Base-by-base conservation (phyloP, 495 filamentous ascomycete species). In the Neurospora sp. region DNA sequence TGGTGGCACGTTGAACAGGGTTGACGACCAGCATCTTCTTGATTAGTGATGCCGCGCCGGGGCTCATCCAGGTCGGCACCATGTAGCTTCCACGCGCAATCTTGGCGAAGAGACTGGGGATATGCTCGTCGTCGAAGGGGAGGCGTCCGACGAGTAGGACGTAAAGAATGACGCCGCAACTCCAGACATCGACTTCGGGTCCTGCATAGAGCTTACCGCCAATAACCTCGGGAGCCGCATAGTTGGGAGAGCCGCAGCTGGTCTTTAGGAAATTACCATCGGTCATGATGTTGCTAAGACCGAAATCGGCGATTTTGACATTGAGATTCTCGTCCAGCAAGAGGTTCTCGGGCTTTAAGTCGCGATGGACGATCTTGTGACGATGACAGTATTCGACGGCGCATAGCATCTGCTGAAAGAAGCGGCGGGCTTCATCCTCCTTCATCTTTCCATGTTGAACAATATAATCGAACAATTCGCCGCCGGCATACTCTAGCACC, bases 341-440 rank as follows among this genome's bases (percentile, higher is more conserved):
- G 37, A 99, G 84, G 80, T 99, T 99, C 87, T 99, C 96, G 7
- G 96, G 96, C 81, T 99, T 99, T 75, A 99, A 84, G 82, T 99
- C 96, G 81, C 96, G 91, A 82, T 99, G 96, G 16, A 98, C 96
- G 76, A 99, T 97, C 83, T 98, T 98, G 84, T 99, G 96, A 74
- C 96, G 89, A 83, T 99, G 96, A 82, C 96, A 99, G 83, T 99
- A 99, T 79, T 99, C 96, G 70, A 99, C 96, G 23, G 96, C 96
- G 79, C 95, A 97, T n/a, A 98, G 93, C 78, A 99, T 99, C 82
- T 99, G 96, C 81, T 99, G 96, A 83, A 99, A 99, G 84, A 99
- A 98, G 76, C 94, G 92, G 69, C 96, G 90, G 54, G 96, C 96
- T 76, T 94, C 90, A 74, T 92, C 89, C 81, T 99, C 96, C 46